Evolutionary conservation across 805 yeast genomes (phyloP).

Genomic region (Candida glaebosa): DNA sequence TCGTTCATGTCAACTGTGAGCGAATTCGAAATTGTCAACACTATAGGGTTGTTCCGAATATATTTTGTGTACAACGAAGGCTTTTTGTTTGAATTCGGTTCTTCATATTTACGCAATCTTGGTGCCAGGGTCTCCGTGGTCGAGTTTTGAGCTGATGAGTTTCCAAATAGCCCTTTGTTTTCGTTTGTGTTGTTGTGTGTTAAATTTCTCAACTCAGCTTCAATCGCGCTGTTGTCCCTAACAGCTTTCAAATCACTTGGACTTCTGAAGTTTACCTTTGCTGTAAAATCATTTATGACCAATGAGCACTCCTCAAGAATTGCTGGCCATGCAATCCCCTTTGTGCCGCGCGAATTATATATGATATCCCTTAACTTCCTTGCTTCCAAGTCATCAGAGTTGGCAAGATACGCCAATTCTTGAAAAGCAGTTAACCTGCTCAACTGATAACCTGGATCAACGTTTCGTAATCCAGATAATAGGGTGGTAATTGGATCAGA

Average conservation of each 20-base stretch:
- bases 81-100: slow-evolving; percentile 9
- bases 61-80: slow-evolving; percentile 1
- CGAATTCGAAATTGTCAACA: not conserved
- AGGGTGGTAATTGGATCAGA: slow-evolving; percentile 62
- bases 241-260: slow-evolving; percentile 28
- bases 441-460: slow-evolving; percentile 29
- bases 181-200: slow-evolving; percentile 4
- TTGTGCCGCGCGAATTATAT: slow-evolving; percentile 47
- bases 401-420: slow-evolving; percentile 65
- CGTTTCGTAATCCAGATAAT: slow-evolving; percentile 59
- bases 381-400: slow-evolving; percentile 40
- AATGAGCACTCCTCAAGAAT: slow-evolving; percentile 58
- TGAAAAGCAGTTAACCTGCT: slow-evolving; percentile 66
- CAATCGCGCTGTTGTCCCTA: slow-evolving; percentile 15
- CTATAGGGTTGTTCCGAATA: not conserved
- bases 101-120: slow-evolving; percentile 3
- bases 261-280: slow-evolving; percentile 35
- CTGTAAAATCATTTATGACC: slow-evolving; percentile 48
- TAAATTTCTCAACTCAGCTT: slow-evolving; percentile 15
- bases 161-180: slow-evolving; percentile 32
- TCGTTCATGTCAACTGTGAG: slow-evolving; percentile 1
- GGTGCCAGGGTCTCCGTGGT: slow-evolving; percentile 1
- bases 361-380: slow-evolving; percentile 49
- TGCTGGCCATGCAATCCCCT: slow-evolving; percentile 52
- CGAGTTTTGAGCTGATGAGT: slow-evolving; percentile 18